Evolutionary conservation across 768 basidiomycete genomes (phyloP), one percentile per base, ranked within the genome.

Genomic region (Lactarius trivialis): DNA sequence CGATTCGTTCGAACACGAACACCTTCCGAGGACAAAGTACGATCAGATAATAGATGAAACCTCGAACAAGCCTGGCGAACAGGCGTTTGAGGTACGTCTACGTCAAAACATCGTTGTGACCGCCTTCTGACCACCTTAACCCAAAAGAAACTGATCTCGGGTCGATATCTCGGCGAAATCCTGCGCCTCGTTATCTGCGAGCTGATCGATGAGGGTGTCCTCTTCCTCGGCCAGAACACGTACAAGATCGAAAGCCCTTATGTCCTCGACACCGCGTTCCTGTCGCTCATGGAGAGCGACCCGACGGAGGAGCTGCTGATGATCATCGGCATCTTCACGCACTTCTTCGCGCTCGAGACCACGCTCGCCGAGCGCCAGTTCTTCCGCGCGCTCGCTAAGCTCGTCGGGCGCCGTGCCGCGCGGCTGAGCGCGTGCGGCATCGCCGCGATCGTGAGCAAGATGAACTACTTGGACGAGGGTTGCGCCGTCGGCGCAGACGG

Each of bases 191-290:
- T 98, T 67, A 82, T 99, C 62, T 91, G 88, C 71, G 96, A 99
- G 73, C 85, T 99, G 54, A 93, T 97, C 71, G 95, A 97, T 71
- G 89, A 94, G 67, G 97, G 96, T 74, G 90, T 95, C 21, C 83
- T 99, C 57, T 99, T 99, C 85, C 82, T 97, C 33, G 95, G 97
- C 28, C 96, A 99, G 75, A 93, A 96, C 73, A 97, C 96, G 1
- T 98, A 98, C 83, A 98, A 98, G 79, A 84, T 99, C 41, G 95
- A 98, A 75, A 91, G 83, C 67, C 84, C 93, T 21, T 94, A 94
- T 72, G 86, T 83, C 32, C 86, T 99, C 69, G 96, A 99, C 73
- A 99, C 97, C 2, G 95, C 96, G 1, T 98, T 98, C 79, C 77
- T 99, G 64, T 95, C 93, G 45, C 79, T 98, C 49, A 97, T 99